Evolutionary conservation across 768 basidiomycete genomes (phyloP).

Genomic region (Lentinula boryana): DNA sequence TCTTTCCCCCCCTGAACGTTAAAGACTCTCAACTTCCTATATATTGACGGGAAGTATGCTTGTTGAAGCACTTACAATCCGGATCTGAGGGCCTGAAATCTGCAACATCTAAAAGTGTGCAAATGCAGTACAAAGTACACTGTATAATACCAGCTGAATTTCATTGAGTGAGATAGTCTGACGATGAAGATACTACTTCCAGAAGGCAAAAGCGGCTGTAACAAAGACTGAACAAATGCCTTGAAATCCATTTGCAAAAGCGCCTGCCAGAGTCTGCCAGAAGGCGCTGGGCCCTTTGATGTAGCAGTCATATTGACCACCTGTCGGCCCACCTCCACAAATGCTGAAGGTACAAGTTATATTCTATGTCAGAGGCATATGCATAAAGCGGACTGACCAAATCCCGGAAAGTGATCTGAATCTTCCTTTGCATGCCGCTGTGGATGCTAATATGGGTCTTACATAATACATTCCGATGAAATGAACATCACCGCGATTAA

Average conservation of each 20-base stretch:
- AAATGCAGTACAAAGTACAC: too few species aligned
- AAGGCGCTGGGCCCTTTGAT: conserved; percentile 30
- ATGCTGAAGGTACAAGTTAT: conserved; percentile 9
- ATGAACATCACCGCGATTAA: conserved; percentile 40
- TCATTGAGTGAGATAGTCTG: too few species aligned
- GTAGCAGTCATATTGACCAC: conserved; percentile 28
- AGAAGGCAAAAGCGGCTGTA: conserved; percentile 21
- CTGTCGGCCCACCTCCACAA: conserved; percentile 33
- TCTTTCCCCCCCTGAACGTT: too few species aligned
- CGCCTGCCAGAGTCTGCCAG: conserved; percentile 33
- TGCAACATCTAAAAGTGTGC: too few species aligned
- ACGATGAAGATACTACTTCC: too few species aligned
- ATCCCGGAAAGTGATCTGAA: conserved; percentile 26
- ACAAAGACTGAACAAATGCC: conserved; percentile 42
- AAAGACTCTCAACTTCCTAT: too few species aligned
- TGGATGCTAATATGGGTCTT: too few species aligned
- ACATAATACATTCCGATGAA: conserved; percentile 41
- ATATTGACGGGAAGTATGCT: too few species aligned
- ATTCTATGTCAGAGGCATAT: not conserved
- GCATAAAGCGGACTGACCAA: conserved; percentile 12
- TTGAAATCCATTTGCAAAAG: conserved; percentile 34
- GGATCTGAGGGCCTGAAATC: not conserved
- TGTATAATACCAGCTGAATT: too few species aligned
- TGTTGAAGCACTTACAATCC: too few species aligned
- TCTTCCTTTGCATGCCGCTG: too few species aligned